Evolutionary conservation across 2,329 filamentous ascomycete species (phyloP), one percentile per base, ranked within the genome.

Genomic region (Capronia epimyces): DNA sequence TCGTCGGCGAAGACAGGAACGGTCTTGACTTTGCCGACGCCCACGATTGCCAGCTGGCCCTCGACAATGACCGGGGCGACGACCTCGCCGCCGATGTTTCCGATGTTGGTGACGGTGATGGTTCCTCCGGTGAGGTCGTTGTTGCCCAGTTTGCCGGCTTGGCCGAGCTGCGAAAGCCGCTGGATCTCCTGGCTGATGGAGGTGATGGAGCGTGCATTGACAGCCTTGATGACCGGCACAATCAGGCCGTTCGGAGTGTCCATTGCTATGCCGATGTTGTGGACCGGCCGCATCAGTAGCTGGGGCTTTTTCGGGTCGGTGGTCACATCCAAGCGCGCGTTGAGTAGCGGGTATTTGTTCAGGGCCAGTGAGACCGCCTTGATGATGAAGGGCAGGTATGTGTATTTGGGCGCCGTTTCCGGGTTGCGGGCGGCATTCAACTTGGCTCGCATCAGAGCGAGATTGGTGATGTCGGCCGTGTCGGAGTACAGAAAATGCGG

Each of bases 401-500:
- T 95, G 52, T 96, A 75, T 70, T 90, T 89, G 59, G 75, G 71
- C 10, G 81, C 68, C 36, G 67, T 62, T 60, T 65, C 58, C 43
- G 63, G 58, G 37, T 70, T 46, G 31, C 64, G 63, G 10, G 84
- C 74, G n/a, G 76, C 77, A 70, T 95, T 95, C 51, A 96, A 78
- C 42, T 81, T 84, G 56, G 76, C 75, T 41, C 93, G 87, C 46
- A 96, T 77, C 43, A 79, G 71, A 52, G 82, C 82, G 3, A 98
- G 78, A 32, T 78, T 75, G 37, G 86, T 84, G 67, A 96, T 84
- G 71, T 94, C 86, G 43, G 95, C 76, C 65, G 91, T 87, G 69
- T 95, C 89, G 32, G 89, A 86, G 72, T 95, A 98, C 54, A 97
- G 81, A 71, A 98, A 96, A 70, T 97, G 93, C 0, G 93, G 93